These are phyloP conservation scores for Pyrus communis DNA, from an alignment of 306 rosid species.

Conservation along the genomic window DNA sequence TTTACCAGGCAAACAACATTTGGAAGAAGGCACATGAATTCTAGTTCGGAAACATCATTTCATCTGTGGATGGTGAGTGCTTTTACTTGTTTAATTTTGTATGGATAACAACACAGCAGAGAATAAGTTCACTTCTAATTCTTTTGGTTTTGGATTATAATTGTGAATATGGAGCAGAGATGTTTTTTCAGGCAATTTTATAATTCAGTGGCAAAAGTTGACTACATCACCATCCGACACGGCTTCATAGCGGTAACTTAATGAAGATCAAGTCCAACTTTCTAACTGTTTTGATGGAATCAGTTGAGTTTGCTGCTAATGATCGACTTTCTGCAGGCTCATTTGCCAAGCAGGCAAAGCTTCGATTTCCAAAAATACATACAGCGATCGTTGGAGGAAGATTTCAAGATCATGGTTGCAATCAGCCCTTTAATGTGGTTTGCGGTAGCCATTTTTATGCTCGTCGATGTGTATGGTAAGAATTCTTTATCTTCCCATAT, in stretches of 20 bases:
- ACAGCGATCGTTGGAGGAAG: constrained; percentile 31
- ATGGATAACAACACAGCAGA: neutral
- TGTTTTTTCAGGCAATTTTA: constrained; percentile 40
- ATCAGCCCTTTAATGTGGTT: constrained; percentile 47
- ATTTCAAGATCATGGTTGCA: constrained; percentile 29
- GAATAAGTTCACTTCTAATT: neutral
- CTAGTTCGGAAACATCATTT: constrained; percentile 10
- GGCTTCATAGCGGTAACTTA: constrained; percentile 31
- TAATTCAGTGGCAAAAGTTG: constrained; percentile 34
- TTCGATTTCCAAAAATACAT: constrained; percentile 35
- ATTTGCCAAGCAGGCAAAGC: constrained; percentile 19
- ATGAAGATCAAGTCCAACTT: neutral
- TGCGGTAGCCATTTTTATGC: constrained; percentile 17
- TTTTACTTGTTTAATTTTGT: neutral
- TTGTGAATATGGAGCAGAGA: constrained; percentile 28
- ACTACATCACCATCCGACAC: constrained; percentile 35
- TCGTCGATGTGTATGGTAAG: constrained; percentile 32
- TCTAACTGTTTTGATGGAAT: neutral
- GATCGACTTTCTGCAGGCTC: constrained; percentile 22
- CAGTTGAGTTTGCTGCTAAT: neutral
- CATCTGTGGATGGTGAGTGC: constrained; percentile 30
- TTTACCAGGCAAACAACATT: constrained; percentile 35
- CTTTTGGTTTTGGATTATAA: neutral
- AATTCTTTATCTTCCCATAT: neutral
- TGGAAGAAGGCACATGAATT: constrained; percentile 29